Conservation (phyloP, 805 yeast genomes). For the Cyberlindnera subsufficiens region DNA sequence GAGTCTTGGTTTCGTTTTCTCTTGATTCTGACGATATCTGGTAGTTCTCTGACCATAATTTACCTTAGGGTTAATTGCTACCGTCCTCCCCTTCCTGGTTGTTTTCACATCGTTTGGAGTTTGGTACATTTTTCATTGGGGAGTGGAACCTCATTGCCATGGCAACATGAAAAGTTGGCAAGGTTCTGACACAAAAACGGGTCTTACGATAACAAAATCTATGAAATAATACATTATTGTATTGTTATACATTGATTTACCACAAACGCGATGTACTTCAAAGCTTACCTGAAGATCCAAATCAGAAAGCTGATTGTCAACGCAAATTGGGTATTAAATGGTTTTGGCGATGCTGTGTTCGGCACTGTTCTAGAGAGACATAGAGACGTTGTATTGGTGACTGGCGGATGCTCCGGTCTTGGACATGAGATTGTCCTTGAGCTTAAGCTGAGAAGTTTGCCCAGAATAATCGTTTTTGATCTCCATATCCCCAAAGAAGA, state of each 20-base stretch:
- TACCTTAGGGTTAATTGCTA: neutral
- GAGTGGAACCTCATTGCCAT: neutral
- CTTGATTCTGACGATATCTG: slow-evolving; percentile 75
- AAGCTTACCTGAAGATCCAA: slow-evolving; percentile 16
- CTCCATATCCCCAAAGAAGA: slow-evolving; percentile 29
- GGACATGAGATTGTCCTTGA: slow-evolving; percentile 56
- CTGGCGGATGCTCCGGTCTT: slow-evolving; percentile 82
- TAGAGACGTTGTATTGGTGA: slow-evolving; percentile 61
- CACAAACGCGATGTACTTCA: slow-evolving; percentile 2
- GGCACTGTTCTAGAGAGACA: slow-evolving; percentile 49
- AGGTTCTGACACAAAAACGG: neutral
- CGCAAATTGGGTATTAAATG: slow-evolving; percentile 5
- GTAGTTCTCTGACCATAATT: slow-evolving; percentile 25
- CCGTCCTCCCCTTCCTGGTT: too few relatives aligned
- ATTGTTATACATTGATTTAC: too few relatives aligned
- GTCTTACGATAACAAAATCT: neutral
- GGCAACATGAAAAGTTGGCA: neutral
- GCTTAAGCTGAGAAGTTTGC: slow-evolving; percentile 38
- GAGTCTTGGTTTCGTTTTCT: slow-evolving; percentile 87
- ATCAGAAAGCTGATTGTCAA: slow-evolving; percentile 8
- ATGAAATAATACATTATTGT: too few relatives aligned
- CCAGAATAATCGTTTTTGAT: slow-evolving; percentile 62
- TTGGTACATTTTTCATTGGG: too few relatives aligned
- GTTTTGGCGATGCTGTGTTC: slow-evolving; percentile 31
- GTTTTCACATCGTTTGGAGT: too few relatives aligned